Evolutionary conservation across 164 flowering plant genomes (phyloP).

Genomic region (Dillenia turbinata): DNA sequence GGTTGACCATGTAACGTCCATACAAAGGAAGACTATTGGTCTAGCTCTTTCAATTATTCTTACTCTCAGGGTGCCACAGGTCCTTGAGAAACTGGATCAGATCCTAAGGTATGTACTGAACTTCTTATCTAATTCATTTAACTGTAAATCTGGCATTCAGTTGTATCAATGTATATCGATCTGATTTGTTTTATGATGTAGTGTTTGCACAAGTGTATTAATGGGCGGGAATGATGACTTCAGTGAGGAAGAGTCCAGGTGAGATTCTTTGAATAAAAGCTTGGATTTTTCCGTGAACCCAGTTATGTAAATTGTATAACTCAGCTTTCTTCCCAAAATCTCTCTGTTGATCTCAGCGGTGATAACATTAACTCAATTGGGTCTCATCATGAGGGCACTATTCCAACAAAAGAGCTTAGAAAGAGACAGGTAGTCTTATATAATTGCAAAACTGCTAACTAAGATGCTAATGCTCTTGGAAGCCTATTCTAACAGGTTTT

Average conservation of each 20-base stretch:
- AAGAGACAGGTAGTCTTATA: slow-evolving; percentile 62
- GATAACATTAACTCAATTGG: slow-evolving; percentile 44
- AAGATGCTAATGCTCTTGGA: background rate
- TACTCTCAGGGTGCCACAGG: slow-evolving; percentile 80
- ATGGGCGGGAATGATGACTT: slow-evolving; percentile 60
- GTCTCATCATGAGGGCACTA: slow-evolving; percentile 27
- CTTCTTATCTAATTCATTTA: background rate
- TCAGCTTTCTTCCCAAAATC: background rate
- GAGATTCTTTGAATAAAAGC: slow-evolving; percentile 1
- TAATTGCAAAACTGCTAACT: background rate
- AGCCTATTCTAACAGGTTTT: slow-evolving; percentile 10
- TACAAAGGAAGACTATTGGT: slow-evolving; percentile 67
- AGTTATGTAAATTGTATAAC: background rate
- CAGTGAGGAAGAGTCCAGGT: slow-evolving; percentile 85
- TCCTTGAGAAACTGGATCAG: slow-evolving; percentile 89
- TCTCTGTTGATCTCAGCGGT: slow-evolving; percentile 32
- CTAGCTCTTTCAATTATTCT: slow-evolving; percentile 83
- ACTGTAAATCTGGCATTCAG: no score
- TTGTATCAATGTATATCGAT: no score
- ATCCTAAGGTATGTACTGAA: slow-evolving; percentile 58
- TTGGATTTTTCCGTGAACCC: background rate
- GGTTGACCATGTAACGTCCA: slow-evolving; percentile 69
- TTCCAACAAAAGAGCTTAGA: slow-evolving; percentile 66
- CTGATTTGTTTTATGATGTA: slow-evolving; percentile 21
- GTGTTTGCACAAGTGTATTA: slow-evolving; percentile 85